phyloP scores from a whole-genome alignment of 371 early-diverging fungal genomes.

The Chytridiales sp. region DNA sequence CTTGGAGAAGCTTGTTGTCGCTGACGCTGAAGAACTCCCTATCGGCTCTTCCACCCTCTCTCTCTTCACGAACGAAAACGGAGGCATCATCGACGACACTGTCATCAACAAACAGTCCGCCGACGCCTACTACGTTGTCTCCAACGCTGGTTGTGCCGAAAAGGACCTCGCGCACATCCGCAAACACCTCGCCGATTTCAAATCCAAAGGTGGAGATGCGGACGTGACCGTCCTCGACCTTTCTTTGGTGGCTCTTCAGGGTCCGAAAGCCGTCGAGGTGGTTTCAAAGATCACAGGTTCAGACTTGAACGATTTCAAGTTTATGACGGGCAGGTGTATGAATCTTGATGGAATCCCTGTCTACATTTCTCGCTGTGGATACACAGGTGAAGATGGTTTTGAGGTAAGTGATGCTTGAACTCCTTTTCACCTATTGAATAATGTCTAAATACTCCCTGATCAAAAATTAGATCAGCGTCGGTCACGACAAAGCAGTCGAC shows the following conservation, averaged over 20 bases:
- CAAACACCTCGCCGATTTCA: constrained; percentile 71
- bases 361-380: constrained; percentile 94
- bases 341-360: constrained; percentile 76
- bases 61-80: constrained; percentile 91
- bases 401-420: constrained; percentile 58
- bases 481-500: constrained; percentile 61
- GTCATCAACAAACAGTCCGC: constrained; percentile 86
- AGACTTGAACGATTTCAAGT: constrained; percentile 68
- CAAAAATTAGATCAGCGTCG: constrained; percentile 82
- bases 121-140: constrained; percentile 81
- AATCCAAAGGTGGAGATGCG: constrained; percentile 84
- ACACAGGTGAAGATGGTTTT: constrained; percentile 99
- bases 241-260: constrained; percentile 90
- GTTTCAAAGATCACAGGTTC: constrained; percentile 11
- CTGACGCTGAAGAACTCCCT: constrained; percentile 78
- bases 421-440: too few relatives aligned
- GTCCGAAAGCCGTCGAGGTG: constrained; percentile 41
- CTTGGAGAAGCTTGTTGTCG: constrained; percentile 85
- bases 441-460: too few relatives aligned
- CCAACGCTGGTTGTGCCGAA: constrained; percentile 96
- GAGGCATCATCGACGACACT: constrained; percentile 97
- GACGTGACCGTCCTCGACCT: constrained; percentile 80
- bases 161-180: constrained; percentile 91
- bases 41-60: constrained; percentile 83
- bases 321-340: constrained; percentile 82